Conservation (phyloP, 805 yeast genomes). For the Barnettozyma botsteinii region DNA sequence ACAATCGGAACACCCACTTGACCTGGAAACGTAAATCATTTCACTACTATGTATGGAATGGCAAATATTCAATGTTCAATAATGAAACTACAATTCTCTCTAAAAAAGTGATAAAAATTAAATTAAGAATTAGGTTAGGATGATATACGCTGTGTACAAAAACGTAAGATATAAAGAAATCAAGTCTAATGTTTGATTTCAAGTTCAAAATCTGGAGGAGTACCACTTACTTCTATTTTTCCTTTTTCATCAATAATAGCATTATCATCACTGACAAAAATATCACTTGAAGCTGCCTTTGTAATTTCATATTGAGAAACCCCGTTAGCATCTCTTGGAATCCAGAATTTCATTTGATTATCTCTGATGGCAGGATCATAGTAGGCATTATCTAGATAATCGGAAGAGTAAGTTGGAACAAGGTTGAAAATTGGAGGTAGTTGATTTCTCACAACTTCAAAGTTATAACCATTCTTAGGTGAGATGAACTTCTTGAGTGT, state of each 20-base stretch:
- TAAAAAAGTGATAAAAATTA: too few relatives aligned
- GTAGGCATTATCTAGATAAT: conserved; percentile 33
- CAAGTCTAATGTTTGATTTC: conserved; percentile 12
- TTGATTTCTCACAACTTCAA: conserved; percentile 36
- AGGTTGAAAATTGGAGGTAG: conserved; percentile 33
- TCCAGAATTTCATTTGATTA: conserved; percentile 62
- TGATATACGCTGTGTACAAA: too few relatives aligned
- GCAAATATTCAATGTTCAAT: too few relatives aligned
- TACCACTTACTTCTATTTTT: conserved; percentile 45
- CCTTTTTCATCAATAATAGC: conserved; percentile 58
- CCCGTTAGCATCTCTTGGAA: conserved; percentile 64
- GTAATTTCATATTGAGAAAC: conserved; percentile 53
- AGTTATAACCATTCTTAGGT: conserved; percentile 41
- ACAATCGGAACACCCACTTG: too few relatives aligned
- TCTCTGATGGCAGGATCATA: conserved; percentile 53
- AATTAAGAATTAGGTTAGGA: too few relatives aligned
- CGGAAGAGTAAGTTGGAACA: conserved; percentile 28
- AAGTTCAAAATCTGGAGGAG: conserved; percentile 66
- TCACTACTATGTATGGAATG: too few relatives aligned
- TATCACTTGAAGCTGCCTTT: conserved; percentile 45
- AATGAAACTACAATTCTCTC: too few relatives aligned
- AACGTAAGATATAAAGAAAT: too few relatives aligned
- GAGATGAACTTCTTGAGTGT: conserved; percentile 28
- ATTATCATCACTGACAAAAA: conserved; percentile 50
- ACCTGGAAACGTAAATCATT: too few relatives aligned